Conservation (phyloP, 768 basidiomycete genomes). For the Hydnomerulius pinastri region DNA sequence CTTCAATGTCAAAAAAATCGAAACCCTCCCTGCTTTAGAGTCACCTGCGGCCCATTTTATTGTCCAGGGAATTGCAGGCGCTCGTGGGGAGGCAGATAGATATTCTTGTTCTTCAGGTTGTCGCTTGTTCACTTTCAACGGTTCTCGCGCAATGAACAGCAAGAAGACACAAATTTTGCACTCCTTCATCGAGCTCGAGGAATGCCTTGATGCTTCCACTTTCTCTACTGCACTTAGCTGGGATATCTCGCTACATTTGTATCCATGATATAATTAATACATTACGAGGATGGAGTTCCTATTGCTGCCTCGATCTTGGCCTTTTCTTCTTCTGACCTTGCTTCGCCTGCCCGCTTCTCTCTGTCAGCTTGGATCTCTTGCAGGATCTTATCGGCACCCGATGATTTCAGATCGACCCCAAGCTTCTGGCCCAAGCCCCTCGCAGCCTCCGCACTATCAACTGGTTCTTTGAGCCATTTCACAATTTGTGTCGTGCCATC, state of each 20-base stretch:
- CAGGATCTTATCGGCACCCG: constrained; percentile 78
- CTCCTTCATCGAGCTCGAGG: neutral
- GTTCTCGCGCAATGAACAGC: constrained; percentile 22
- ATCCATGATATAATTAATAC: neutral
- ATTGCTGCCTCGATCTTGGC: constrained; percentile 7
- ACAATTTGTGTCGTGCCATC: constrained; percentile 75
- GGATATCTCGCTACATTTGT: neutral
- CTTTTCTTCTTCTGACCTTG: constrained; percentile 34
- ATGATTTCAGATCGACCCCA: constrained; percentile 62
- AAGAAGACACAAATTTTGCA: constrained; percentile 21
- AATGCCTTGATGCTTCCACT: neutral
- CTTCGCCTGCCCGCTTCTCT: constrained; percentile 46
- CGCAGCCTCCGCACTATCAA: constrained; percentile 58
- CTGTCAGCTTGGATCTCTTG: constrained; percentile 80
- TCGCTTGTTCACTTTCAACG: constrained; percentile 14
- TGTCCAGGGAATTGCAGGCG: constrained; percentile 55
- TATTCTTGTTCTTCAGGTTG: constrained; percentile 27
- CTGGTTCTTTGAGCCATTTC: constrained; percentile 52
- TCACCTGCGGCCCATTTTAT: constrained; percentile 56
- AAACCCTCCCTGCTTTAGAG: constrained; percentile 69
- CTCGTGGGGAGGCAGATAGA: constrained; percentile 67
- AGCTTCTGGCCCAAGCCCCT: constrained; percentile 68
- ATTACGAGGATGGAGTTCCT: constrained; percentile 8
- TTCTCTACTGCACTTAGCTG: too few species aligned
- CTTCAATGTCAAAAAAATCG: constrained; percentile 36